Conservation (phyloP, 345 rosid genomes). For the Rhodamnia rubescens region DNA sequence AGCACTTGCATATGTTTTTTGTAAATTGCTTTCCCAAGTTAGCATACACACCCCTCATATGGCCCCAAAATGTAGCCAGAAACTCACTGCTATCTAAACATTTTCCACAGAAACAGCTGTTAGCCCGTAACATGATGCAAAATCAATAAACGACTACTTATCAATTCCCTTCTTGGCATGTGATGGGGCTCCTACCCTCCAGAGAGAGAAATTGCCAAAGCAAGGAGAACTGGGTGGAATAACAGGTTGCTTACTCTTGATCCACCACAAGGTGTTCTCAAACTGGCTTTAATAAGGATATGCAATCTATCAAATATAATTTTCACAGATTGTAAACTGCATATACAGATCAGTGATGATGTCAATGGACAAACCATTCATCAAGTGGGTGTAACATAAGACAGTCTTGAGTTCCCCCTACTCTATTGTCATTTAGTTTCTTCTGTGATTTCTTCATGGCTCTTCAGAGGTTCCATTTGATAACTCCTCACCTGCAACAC, state of each 20-base stretch:
- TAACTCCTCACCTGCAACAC: constrained; percentile 45
- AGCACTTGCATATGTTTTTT: not conserved
- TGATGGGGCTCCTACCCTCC: not conserved
- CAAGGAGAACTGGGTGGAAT: not conserved
- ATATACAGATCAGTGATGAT: not conserved
- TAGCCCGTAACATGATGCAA: not conserved
- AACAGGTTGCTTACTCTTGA: not conserved
- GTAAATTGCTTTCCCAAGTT: not conserved
- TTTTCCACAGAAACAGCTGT: not conserved
- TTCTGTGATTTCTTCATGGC: constrained; percentile 12
- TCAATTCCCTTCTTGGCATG: not conserved
- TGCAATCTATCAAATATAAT: not conserved
- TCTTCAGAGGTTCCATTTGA: constrained; percentile 42
- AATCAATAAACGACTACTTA: not conserved
- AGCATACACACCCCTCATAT: not conserved
- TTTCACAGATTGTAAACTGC: not conserved
- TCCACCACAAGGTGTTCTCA: not conserved
- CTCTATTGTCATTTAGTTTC: not conserved
- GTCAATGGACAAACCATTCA: not conserved
- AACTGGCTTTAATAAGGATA: not conserved
- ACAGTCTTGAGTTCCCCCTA: not conserved
- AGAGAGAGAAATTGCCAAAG: not conserved
- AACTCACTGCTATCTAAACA: not conserved
- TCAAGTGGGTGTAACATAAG: not conserved
- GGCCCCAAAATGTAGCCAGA: not conserved